A percentile compares a stretch with the other conserved stretches of the same genome.
Evolutionary conservation across 73 alveolate species (phyloP).

Genomic region (Durusdinium trenchii): DNA sequence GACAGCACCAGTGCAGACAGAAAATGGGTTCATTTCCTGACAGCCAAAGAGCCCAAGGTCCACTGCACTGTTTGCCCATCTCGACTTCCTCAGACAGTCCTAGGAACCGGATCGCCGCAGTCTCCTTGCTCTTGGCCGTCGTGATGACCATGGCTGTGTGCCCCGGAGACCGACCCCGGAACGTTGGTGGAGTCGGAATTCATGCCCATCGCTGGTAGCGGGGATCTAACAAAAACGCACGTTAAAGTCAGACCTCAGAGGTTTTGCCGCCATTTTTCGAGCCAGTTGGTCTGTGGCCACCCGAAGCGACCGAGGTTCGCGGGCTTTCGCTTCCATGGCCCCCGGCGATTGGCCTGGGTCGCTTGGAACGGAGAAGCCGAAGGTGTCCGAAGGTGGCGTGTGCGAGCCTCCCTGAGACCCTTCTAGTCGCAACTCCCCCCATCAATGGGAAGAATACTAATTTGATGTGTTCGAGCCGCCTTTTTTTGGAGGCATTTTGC

Average conservation of each 20-base stretch:
- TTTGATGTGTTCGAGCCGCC: neutral
- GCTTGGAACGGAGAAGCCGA: neutral
- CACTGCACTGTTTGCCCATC: no score
- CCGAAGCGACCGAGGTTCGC: slow-evolving; percentile 17
- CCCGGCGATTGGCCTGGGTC: slow-evolving; percentile 54
- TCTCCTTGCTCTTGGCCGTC: slow-evolving; percentile 49
- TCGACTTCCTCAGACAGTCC: no score
- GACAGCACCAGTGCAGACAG: no score
- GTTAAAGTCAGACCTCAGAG: no score
- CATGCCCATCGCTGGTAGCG: no score
- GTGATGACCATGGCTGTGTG: slow-evolving; percentile 31
- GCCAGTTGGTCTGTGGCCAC: neutral
- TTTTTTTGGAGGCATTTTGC: neutral
- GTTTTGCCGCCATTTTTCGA: neutral
- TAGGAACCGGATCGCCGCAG: slow-evolving; percentile 88
- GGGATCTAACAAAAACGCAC: no score
- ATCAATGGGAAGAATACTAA: no score
- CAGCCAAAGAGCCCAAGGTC: no score
- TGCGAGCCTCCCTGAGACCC: no score
- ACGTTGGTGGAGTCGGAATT: neutral
- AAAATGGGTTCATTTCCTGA: no score
- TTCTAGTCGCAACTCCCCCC: no score
- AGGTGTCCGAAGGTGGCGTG: no score
- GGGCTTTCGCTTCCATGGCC: slow-evolving; percentile 43
- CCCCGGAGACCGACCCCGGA: neutral